phyloP scores from a whole-genome alignment of 495 filamentous ascomycete genomes.

The Xylaria grammica region DNA sequence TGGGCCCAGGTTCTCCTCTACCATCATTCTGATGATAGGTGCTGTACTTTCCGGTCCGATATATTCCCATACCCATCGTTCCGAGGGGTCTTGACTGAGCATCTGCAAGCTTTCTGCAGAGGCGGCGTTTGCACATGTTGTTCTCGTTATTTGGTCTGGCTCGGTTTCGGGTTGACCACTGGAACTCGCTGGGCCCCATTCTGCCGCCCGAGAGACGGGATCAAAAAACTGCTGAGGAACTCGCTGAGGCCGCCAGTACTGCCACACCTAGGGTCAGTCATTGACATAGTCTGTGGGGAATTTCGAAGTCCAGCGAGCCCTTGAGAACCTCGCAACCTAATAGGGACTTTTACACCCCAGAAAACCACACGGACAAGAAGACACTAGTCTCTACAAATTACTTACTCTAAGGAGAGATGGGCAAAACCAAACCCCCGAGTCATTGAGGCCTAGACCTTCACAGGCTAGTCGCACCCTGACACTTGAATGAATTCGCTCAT shows the following conservation, averaged over 20 bases:
- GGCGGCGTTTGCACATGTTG: not conserved
- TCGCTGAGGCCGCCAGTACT: constrained; percentile 45
- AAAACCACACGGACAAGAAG: not conserved
- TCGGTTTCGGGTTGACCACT: not conserved
- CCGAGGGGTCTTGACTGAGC: constrained; percentile 11
- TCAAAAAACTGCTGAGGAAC: constrained; percentile 36
- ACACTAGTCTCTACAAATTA: not conserved
- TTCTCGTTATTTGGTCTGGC: not conserved
- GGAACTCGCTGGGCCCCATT: constrained; percentile 37
- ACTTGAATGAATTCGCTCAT: constrained; percentile 68
- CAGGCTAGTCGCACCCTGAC: constrained; percentile 60
- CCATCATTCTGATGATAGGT: constrained; percentile 42
- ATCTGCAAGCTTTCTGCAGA: constrained; percentile 17
- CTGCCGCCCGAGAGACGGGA: constrained; percentile 40
- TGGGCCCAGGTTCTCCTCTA: constrained; percentile 57
- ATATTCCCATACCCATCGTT: constrained; percentile 50
- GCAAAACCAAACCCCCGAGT: constrained; percentile 58
- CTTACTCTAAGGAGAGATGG: constrained; percentile 46
- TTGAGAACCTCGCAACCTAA: not conserved
- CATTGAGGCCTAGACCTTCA: constrained; percentile 62
- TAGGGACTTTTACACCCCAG: no score
- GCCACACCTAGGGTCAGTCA: not conserved
- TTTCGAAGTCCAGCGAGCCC: not conserved
- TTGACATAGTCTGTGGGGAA: not conserved
- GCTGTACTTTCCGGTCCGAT: constrained; percentile 45